Evolutionary conservation across 2,329 filamentous ascomycete species (phyloP).

Genomic region (Hypomyces rosellus): DNA sequence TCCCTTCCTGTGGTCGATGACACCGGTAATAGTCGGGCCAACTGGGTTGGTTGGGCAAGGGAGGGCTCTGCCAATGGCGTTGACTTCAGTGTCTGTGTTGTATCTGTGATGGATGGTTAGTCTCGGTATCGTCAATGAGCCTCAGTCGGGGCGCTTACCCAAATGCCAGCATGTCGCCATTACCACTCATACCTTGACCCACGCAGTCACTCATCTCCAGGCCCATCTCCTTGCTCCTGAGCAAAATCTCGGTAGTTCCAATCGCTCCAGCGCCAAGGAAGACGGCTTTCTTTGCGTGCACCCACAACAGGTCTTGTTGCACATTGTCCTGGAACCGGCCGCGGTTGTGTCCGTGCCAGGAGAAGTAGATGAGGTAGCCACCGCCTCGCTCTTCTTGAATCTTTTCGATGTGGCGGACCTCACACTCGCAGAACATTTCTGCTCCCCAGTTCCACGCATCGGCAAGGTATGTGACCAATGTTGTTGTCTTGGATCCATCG

Average conservation of each 20-base stretch:
- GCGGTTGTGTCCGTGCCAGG: conserved; percentile 56
- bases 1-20: conserved; percentile 51
- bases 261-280: conserved; percentile 61
- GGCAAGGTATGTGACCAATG: conserved; percentile 58
- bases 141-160: conserved; percentile 33
- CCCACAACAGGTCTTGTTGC: conserved; percentile 59
- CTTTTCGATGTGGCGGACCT: conserved; percentile 57
- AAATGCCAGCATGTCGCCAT: conserved; percentile 60
- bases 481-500: conserved; percentile 62
- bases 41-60: conserved; percentile 46
- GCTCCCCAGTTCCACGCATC: conserved; percentile 69
- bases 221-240: conserved; percentile 54
- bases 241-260: conserved; percentile 59
- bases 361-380: conserved; percentile 59
- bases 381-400: conserved; percentile 32
- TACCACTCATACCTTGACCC: conserved; percentile 57
- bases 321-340: conserved; percentile 44
- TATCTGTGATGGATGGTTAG: conserved; percentile 34
- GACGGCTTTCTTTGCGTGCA: conserved; percentile 57
- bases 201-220: conserved; percentile 51
- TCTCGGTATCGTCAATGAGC: background rate
- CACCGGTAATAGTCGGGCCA: conserved; percentile 56
- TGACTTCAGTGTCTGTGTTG: conserved; percentile 51
- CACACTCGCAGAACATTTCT: conserved; percentile 64
- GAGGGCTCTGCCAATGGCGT: conserved; percentile 47